Evolutionary conservation across 208 protist genomes (phyloP).

Genomic region (Leptomonas seymouri): DNA sequence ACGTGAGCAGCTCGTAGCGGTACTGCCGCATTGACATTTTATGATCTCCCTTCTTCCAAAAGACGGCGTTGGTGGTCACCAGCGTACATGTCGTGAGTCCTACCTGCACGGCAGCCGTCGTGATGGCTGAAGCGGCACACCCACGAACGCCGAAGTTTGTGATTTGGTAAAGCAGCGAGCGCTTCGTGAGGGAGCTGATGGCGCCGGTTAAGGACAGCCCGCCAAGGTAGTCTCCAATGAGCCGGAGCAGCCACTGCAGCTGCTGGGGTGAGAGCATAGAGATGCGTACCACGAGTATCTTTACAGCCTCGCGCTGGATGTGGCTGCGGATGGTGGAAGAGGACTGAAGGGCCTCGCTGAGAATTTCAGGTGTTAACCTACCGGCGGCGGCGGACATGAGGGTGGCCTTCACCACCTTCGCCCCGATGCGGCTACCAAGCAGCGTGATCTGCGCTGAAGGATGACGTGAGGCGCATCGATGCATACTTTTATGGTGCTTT

Average conservation of each 20-base stretch:
- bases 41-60: constrained; percentile 31
- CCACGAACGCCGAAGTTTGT: constrained; percentile 50
- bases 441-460: constrained; percentile 30
- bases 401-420: constrained; percentile 39
- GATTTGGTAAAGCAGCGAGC: constrained; percentile 56
- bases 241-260: constrained; percentile 36
- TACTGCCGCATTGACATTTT: constrained; percentile 52
- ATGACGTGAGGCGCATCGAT: constrained; percentile 16
- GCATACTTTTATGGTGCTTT: constrained; percentile 9
- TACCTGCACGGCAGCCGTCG: constrained; percentile 47
- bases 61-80: constrained; percentile 35
- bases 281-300: constrained; percentile 44
- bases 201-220: constrained; percentile 29
- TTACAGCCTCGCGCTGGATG: constrained; percentile 55
- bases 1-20: constrained; percentile 58
- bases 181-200: constrained; percentile 39
- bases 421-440: constrained; percentile 39
- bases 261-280: constrained; percentile 33
- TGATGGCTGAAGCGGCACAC: constrained; percentile 49
- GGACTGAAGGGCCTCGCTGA: constrained; percentile 53
- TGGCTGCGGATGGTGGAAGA: constrained; percentile 45
- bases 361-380: constrained; percentile 39
- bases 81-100: constrained; percentile 40
- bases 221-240: constrained; percentile 30
- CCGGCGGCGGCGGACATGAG: constrained; percentile 39